A percentile compares a stretch with the other conserved stretches of the same genome.
Conservation (phyloP, 495 filamentous ascomycete genomes). For the Daldinia vernicosa region DNA sequence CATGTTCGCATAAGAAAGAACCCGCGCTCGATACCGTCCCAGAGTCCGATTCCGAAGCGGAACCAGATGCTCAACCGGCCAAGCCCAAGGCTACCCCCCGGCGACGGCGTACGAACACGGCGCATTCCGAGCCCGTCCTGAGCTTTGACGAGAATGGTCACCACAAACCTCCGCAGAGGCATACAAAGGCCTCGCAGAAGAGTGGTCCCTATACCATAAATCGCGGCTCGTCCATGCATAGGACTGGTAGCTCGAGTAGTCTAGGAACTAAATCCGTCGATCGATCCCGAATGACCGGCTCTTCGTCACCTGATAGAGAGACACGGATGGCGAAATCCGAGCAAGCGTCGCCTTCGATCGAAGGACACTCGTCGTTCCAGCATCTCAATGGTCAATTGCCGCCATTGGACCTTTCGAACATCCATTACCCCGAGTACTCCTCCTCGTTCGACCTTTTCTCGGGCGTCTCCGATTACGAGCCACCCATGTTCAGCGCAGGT, state of each 20-base stretch:
- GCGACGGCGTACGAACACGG: constrained; percentile 73
- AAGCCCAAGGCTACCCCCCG: constrained; percentile 68
- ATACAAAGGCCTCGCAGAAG: constrained; percentile 85
- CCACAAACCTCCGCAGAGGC: constrained; percentile 90
- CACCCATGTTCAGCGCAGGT: constrained; percentile 72
- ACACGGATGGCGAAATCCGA: constrained; percentile 71
- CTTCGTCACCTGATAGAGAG: constrained; percentile 58
- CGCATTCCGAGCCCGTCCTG: constrained; percentile 82
- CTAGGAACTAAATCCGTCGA: constrained; percentile 74
- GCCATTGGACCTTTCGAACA: constrained; percentile 68
- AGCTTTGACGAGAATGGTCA: constrained; percentile 92
- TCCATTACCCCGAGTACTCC: constrained; percentile 65
- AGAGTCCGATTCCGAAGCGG: constrained; percentile 66
- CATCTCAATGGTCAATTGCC: constrained; percentile 70
- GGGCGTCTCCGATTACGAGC: constrained; percentile 67
- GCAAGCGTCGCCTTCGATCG: constrained; percentile 73
- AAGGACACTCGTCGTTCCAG: constrained; percentile 61
- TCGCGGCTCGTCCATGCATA: constrained; percentile 75
- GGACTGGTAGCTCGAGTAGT: constrained; percentile 58
- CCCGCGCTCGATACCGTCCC: constrained; percentile 75
- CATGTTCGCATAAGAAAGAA: constrained; percentile 93
- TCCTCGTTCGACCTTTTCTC: constrained; percentile 61
- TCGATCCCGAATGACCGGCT: constrained; percentile 53
- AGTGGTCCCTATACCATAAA: constrained; percentile 85
- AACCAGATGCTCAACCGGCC: constrained; percentile 47